Base-by-base conservation (phyloP, 495 filamentous ascomycete species). In the Aspergillus biplanus region DNA sequence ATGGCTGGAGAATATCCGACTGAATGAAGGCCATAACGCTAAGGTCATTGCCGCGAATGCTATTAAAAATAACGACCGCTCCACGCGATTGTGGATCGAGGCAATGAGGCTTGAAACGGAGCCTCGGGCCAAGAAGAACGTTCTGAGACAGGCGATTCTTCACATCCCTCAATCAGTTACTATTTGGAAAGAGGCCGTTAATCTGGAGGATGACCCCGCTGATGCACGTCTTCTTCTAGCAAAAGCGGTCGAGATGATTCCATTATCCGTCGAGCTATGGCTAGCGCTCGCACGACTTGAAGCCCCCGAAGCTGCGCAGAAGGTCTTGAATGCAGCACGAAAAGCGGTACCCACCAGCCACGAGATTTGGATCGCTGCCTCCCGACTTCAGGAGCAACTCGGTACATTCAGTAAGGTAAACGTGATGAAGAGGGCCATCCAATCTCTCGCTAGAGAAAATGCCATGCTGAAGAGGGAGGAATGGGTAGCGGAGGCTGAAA, bases 181-280 rank as follows among this genome's bases (percentile, higher is more conserved):
- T 33, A 84, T 99, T 35, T 99, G 95, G 95, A 98, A 97, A 73
- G 91, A 95, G 70, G 89, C 93, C n/a, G 93, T 98, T 48, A 98
- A 98, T 65, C 78, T 97, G 46, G 94, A 97, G 69, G 93, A 97
- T 60, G 89, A 95, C 66, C 86, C 90, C 1, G 89, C 87, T 7
- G 92, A 97, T 77, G 95, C 94, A 7, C 84, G 87, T 62, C 78
- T 98, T 34, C 83, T 99, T 44, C 84, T 98, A 18, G 92, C 92
- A 9, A 96, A 96, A 76, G 96, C 95, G 4, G 92, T 92, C 7
- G 93, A 98, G 62, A 90, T 97, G 61, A 94, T 99, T 61, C 94
- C 93, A 0, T 78, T 93, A 12, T 96, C 93, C 3, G 88, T 97
- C 35, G 95, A 99, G 69, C 81, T 99, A 6, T 98, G 95, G 95